Percentiles rank a stretch among this genome's conserved stretches.
Evolutionary conservation across 371 early-diverging fungal species (phyloP).

Genomic region (Mortierella sp.): DNA sequence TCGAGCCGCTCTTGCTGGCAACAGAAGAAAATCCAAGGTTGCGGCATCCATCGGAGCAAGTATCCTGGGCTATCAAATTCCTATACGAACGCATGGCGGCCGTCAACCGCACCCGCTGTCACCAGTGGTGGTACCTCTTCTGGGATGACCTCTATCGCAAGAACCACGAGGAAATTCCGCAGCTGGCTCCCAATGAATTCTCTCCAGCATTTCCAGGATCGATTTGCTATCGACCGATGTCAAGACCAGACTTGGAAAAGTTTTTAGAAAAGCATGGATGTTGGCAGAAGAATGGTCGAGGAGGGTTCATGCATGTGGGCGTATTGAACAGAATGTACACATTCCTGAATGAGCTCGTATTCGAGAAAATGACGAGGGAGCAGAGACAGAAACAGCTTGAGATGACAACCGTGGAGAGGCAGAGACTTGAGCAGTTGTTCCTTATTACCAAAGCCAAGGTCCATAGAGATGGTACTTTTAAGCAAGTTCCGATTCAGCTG

Average conservation of each 20-base stretch:
- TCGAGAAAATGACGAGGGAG: slow-evolving; percentile 52
- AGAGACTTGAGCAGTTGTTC: slow-evolving; percentile 38
- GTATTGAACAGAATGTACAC: slow-evolving; percentile 63
- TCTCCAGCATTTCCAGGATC: slow-evolving; percentile 68
- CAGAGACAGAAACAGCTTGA: slow-evolving; percentile 42
- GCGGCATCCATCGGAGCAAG: slow-evolving; percentile 55
- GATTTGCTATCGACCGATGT: slow-evolving; percentile 67
- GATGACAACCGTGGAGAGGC: slow-evolving; percentile 44
- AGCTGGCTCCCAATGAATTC: slow-evolving; percentile 60
- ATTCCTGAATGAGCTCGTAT: slow-evolving; percentile 54
- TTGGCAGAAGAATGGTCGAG: slow-evolving; percentile 57
- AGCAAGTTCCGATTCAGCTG: slow-evolving; percentile 15
- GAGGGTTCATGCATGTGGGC: slow-evolving; percentile 62
- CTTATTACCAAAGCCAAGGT: slow-evolving; percentile 46
- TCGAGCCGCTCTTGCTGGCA: slow-evolving; percentile 56
- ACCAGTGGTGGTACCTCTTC: slow-evolving; percentile 71
- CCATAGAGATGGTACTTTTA: slow-evolving; percentile 37
- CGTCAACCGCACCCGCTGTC: slow-evolving; percentile 53
- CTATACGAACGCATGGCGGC: slow-evolving; percentile 67
- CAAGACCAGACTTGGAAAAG: slow-evolving; percentile 60
- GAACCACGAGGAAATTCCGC: slow-evolving; percentile 57
- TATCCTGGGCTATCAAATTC: slow-evolving; percentile 56
- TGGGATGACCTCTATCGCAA: slow-evolving; percentile 73
- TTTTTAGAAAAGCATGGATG: slow-evolving; percentile 63
- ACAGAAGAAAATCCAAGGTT: slow-evolving; percentile 62